A percentile compares a stretch with the other conserved stretches of the same genome.
These are phyloP conservation scores for Ogataea methanolica DNA, from an alignment of 805 yeast species.

Conservation along the genomic window DNA sequence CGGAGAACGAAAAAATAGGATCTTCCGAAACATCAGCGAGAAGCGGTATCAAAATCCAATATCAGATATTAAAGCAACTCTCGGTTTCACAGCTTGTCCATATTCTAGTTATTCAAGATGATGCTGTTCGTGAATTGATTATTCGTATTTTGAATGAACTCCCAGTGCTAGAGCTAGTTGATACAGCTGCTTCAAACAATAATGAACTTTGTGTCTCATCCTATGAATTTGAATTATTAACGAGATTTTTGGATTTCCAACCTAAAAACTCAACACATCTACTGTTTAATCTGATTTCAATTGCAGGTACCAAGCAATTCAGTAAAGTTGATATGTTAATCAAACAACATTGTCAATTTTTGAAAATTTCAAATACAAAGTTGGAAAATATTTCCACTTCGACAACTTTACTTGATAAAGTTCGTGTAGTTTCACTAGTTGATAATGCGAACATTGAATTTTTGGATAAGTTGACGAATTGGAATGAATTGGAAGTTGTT, in stretches of 20 bases:
- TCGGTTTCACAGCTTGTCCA: conserved; percentile 8
- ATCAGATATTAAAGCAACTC: conserved; percentile 4
- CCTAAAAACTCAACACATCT: background rate
- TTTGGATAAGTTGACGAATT: background rate
- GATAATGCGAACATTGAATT: background rate
- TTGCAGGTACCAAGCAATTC: background rate
- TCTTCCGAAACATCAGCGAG: background rate
- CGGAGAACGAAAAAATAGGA: background rate
- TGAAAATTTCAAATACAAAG: background rate
- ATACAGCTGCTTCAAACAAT: background rate
- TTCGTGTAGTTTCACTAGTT: background rate
- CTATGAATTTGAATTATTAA: conserved; percentile 1
- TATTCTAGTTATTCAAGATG: conserved; percentile 6
- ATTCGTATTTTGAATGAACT: background rate
- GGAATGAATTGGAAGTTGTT: background rate
- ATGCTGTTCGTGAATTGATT: background rate
- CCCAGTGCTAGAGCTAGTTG: conserved; percentile 1
- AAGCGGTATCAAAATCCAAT: background rate
- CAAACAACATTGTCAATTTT: background rate
- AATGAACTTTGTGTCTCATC: conserved; percentile 1
- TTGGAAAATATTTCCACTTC: background rate
- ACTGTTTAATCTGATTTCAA: conserved; percentile 2
- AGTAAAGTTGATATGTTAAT: background rate
- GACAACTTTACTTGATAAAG: background rate
- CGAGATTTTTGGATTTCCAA: background rate